Evolutionary conservation across 768 basidiomycete species (phyloP).

Genomic region (Mycena crocata): DNA sequence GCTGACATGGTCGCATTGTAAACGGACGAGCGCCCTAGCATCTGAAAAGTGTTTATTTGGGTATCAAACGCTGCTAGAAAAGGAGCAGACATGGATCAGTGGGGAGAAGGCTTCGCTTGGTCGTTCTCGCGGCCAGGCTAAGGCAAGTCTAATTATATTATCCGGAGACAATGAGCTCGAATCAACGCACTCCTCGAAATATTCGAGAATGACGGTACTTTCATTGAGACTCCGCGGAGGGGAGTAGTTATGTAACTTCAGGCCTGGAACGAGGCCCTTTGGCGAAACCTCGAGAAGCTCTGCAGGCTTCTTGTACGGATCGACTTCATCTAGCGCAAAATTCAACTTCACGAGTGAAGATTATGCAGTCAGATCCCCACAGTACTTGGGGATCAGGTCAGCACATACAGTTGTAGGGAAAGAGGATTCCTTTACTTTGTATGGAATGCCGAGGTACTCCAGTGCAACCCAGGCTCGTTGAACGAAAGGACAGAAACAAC

Average conservation of each 20-base stretch:
- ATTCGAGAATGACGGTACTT: slow-evolving; percentile 84
- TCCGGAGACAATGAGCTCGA: not conserved
- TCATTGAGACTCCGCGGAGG: slow-evolving; percentile 79
- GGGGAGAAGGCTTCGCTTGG: slow-evolving; percentile 67
- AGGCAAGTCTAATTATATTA: slow-evolving; percentile 3
- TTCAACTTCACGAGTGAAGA: not conserved
- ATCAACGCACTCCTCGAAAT: slow-evolving; percentile 77
- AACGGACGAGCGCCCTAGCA: slow-evolving; percentile 72
- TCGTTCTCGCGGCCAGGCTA: slow-evolving; percentile 64
- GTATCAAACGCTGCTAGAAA: not conserved
- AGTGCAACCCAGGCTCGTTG: slow-evolving; percentile 84
- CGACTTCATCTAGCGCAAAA: slow-evolving; percentile 70
- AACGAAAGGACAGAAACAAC: slow-evolving; percentile 86
- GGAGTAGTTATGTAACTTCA: slow-evolving; percentile 63
- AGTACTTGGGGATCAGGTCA: too few relatives aligned
- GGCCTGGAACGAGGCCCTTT: slow-evolving; percentile 82
- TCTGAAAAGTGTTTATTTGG: slow-evolving; percentile 51
- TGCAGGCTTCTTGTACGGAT: slow-evolving; percentile 84
- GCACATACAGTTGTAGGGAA: too few relatives aligned
- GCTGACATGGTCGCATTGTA: slow-evolving; percentile 76
- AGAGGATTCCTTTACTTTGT: slow-evolving; percentile 63
- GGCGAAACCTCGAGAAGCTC: slow-evolving; percentile 86
- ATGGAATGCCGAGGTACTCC: slow-evolving; percentile 76
- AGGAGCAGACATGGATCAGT: slow-evolving; percentile 67
- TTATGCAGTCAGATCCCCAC: slow-evolving; percentile 39